Base-by-base conservation (phyloP, 2,329 filamentous ascomycete genomes). In the Lachnellula suecica region DNA sequence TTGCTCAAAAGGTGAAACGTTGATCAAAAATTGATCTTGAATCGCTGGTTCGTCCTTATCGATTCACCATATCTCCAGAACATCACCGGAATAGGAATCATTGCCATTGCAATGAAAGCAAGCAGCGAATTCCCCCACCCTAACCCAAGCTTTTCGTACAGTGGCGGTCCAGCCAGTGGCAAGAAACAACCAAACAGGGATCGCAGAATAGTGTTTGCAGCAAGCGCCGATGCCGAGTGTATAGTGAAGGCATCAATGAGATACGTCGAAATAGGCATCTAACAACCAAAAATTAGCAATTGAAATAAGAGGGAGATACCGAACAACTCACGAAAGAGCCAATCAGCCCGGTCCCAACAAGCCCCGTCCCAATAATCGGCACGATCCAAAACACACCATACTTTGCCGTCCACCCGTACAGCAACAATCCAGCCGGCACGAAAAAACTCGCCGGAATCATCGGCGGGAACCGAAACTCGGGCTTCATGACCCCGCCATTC, bases 391-490 rank as follows among this genome's bases (percentile, higher is more conserved):
- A 50, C 10, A 59, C 66, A 5, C 66, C 57, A 4, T 70, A 63
- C 4, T 76, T 56, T 0, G 70, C 69, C 0, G 71, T 70, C 74
- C 74, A 78, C 8, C 74, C 74, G 53, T 76, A 77, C 11, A 74
- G 67, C 56, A 78, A 77, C 31, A 78, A 65, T 0, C 70, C 68
- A 11, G 72, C 60, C 0, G 75, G 74, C 13, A 78, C 71, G 51
- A n/a, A 38, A 74, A 38, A 9, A 68, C 46, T 22, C 68, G 67
- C 41, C 70, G 53, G 71, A 7, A 76, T 64, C 41, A 74, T 69
- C 0, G 71, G 65, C 0, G 72, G 71, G 0, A 78, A 62, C 0
- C 76, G 68, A 64, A 72, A 62, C 54, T 76, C 74, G 1, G 73
- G 72, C 47, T 20, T 47, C 44, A 47, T 15, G 13, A 19, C 17